These are phyloP conservation scores for Cyphellophora europaea DNA, from an alignment of 2,329 filamentous ascomycete genomes.

Conservation along the genomic window DNA sequence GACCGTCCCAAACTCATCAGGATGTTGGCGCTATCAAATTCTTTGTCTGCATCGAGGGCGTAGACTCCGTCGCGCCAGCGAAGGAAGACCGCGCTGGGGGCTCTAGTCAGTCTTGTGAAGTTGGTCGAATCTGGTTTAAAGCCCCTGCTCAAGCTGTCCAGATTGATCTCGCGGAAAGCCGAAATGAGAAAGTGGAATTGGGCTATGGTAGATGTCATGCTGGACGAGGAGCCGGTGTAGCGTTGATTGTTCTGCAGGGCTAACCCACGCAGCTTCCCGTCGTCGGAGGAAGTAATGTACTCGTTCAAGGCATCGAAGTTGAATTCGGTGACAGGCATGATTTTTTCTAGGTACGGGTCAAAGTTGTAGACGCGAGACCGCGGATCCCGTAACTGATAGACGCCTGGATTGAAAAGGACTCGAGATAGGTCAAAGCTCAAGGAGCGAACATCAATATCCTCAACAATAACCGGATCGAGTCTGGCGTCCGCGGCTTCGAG, in stretches of 20 bases:
- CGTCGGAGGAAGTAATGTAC: conserved; percentile 88
- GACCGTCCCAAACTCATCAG: conserved; percentile 89
- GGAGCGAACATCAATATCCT: conserved; percentile 11
- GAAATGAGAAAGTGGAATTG: conserved; percentile 94
- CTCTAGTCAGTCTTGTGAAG: conserved; percentile 64
- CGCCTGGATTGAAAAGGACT: conserved; percentile 90
- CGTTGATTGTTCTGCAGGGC: conserved; percentile 60
- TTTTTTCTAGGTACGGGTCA: conserved; percentile 82
- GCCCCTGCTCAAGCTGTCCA: conserved; percentile 54
- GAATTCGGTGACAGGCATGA: conserved; percentile 90
- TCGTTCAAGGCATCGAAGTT: conserved; percentile 78
- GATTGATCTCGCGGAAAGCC: conserved; percentile 65
- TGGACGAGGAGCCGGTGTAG: conserved; percentile 92
- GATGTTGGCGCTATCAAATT: conserved; percentile 75
- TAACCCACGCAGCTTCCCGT: conserved; percentile 59
- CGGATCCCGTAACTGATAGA: conserved; percentile 84
- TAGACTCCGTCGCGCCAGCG: conserved; percentile 77
- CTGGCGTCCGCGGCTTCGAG: too few relatives aligned
- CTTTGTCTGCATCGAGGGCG: conserved; percentile 91
- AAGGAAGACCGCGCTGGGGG: conserved; percentile 72
- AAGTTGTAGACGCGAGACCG: conserved; percentile 90
- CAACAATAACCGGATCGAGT: too few relatives aligned
- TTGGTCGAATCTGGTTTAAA: conserved; percentile 54
- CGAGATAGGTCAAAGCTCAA: conserved; percentile 56
- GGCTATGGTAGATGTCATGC: conserved; percentile 77